Base-by-base conservation (phyloP, 768 basidiomycete genomes). In the Boletus eberwhitei region DNA sequence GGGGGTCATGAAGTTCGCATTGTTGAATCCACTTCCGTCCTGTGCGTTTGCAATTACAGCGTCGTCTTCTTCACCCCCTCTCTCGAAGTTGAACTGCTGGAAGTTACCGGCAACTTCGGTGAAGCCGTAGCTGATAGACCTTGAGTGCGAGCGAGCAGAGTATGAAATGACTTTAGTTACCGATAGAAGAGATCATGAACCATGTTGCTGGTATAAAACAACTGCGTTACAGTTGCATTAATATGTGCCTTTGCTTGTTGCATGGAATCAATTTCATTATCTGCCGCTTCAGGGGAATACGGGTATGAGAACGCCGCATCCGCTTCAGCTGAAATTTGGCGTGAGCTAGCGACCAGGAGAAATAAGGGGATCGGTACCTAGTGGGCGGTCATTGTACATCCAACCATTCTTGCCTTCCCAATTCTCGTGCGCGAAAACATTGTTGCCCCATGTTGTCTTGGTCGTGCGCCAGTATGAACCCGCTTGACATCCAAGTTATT, bases 61-160 rank as follows among this genome's bases (percentile, higher is more conserved):
- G 60, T 99, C 94, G 58, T 83, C 83, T 65, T 93, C 93, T 50
- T 73, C 72, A 21, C 96, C 96, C 26, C 95, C 96, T 38, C 86
- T 84, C 1, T 86, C 94, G 63, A 95, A 96, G 83, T 98, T 98
- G 80, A 91, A 82, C 64, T 94, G 92, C 73, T 99, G 96, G 87
- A 98, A 99, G 80, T 99, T 98, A 14, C 95, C 95, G 2, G 89
- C 74, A 9, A 78, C 77, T 71, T 98, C 95, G 65, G 90, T 89
- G 71, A 99, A 99, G 19, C 96, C 96, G 58, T 93, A 90, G 42
- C 87, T 85, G 56, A 68, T 58, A 38, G 57, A 62, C 35, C 62
- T 5, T 52, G n/a, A 45, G 48, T 29, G 13, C 48, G 13, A 51
- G 32, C 37, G 37, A 35, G 3, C 8, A 34, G 16, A 22, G 43